Evolutionary conservation across 179 eudicot genomes (phyloP).

Genomic region (Amaranthus tricolor): DNA sequence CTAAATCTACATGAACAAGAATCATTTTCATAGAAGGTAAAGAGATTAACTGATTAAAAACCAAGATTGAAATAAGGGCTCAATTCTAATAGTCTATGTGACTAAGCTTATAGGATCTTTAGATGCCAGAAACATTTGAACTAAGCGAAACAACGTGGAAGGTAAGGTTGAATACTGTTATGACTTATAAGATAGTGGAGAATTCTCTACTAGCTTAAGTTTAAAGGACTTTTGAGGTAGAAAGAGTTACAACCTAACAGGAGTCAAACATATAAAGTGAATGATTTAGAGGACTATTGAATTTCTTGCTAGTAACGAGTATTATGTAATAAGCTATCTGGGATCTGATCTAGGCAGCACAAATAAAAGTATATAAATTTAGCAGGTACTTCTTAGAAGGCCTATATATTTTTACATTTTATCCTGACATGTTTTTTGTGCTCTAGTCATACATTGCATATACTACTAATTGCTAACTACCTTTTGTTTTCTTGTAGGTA

Average conservation of each 20-base stretch:
- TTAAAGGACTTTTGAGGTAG: background rate
- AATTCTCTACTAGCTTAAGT: background rate
- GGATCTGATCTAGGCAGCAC: background rate
- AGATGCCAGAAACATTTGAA: background rate
- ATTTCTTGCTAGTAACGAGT: background rate
- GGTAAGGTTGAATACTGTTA: too few relatives aligned
- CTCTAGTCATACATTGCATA: background rate
- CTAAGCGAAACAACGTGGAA: background rate
- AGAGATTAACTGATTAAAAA: background rate
- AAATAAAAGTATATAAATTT: background rate
- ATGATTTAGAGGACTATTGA: background rate
- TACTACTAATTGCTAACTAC: conserved; percentile 9
- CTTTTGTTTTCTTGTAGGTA: conserved; percentile 51
- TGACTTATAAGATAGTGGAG: background rate
- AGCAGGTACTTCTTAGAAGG: background rate
- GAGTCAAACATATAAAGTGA: background rate
- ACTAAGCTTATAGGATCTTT: too few relatives aligned
- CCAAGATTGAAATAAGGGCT: background rate
- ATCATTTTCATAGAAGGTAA: too few relatives aligned
- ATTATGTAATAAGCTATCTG: background rate
- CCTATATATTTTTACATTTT: background rate
- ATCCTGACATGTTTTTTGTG: background rate
- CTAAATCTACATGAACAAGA: too few relatives aligned
- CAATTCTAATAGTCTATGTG: background rate
- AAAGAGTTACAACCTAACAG: background rate